Base-by-base conservation (phyloP, 163 green algal species). In the Chlamydomonas reinhardtii region DNA sequence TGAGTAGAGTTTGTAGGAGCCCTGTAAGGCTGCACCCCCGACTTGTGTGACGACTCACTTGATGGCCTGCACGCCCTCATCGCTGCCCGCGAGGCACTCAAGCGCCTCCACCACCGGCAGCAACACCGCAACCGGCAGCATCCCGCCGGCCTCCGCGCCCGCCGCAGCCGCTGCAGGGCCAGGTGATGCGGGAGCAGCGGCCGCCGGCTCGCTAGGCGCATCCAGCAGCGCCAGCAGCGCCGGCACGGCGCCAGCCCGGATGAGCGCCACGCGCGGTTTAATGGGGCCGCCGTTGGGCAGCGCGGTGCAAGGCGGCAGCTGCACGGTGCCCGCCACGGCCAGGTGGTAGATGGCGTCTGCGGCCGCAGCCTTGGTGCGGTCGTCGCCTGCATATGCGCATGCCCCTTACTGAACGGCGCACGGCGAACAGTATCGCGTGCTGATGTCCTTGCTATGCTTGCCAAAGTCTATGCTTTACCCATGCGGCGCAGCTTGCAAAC, bases 51-150 rank as follows among this genome's bases (percentile, higher is more conserved):
- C 39, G 39, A 37, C 73, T 24, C 65, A 82, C 73, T 52, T 48
- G 62, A 89, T 82, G 37, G 54, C 73, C 69, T 56, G 31, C 14
- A 75, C 34, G 31, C 84, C 84, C 70, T 89, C 84, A 19, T 76
- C 70, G 0, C 39, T 59, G 14, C 52, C 64, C 9, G 54, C 70
- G n/a, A 89, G 69, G 39, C 69, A 76, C 70, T 89, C 84, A 20
- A 89, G 39, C 25, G 76, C 84, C 35, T 85, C 71, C 17, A 39
- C 84, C 19, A 72, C 84, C 9, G 52, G 19, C 71, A 75, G 56
- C 37, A 71, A 22, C 39, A 62, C 68, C 27, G 61, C 43, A 2
- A 32, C 75, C n/a, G 25, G 16, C 39, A 31, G 32, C 62, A 65
- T 32, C 59, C 59, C 59, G 62, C 17, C 35, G 2, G 76, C 62